Evolutionary conservation across 805 yeast species (phyloP).

Genomic region (Saturnispora zaruensis): DNA sequence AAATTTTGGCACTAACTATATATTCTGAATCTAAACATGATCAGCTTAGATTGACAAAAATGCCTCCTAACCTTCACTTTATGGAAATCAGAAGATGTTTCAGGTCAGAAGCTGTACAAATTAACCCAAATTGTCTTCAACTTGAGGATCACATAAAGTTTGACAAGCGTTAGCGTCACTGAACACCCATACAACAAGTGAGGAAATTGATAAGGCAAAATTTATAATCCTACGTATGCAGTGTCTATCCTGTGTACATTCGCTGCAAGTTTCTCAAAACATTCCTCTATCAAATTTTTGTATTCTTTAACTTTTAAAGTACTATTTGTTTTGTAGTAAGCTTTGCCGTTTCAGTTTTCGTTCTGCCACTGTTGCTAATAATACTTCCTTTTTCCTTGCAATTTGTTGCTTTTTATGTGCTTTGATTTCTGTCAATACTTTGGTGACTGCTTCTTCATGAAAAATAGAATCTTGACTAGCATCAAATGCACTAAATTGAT

Average conservation of each 20-base stretch:
- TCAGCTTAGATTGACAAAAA: neutral
- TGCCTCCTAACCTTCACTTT: conserved; percentile 1
- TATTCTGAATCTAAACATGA: conserved; percentile 1
- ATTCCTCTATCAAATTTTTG: too few species aligned
- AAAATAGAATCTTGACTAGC: neutral
- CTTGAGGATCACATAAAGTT: neutral
- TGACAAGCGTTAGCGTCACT: neutral
- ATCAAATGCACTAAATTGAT: neutral
- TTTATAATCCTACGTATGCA: too few species aligned
- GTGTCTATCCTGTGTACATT: too few species aligned
- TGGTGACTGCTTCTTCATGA: neutral
- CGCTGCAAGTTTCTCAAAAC: too few species aligned
- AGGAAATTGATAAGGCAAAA: too few species aligned
- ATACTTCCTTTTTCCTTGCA: neutral
- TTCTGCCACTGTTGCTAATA: neutral
- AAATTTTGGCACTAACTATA: conserved; percentile 2
- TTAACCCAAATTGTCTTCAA: neutral
- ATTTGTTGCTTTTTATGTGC: neutral
- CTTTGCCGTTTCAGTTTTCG: neutral
- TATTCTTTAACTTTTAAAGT: too few species aligned
- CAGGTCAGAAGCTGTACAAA: conserved; percentile 6
- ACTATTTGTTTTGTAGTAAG: neutral
- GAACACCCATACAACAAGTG: too few species aligned
- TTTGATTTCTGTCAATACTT: neutral
- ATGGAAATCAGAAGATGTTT: conserved; percentile 8